Evolutionary conservation across 331 rosid genomes (phyloP).

Genomic region (Erythrophleum ivorense): DNA sequence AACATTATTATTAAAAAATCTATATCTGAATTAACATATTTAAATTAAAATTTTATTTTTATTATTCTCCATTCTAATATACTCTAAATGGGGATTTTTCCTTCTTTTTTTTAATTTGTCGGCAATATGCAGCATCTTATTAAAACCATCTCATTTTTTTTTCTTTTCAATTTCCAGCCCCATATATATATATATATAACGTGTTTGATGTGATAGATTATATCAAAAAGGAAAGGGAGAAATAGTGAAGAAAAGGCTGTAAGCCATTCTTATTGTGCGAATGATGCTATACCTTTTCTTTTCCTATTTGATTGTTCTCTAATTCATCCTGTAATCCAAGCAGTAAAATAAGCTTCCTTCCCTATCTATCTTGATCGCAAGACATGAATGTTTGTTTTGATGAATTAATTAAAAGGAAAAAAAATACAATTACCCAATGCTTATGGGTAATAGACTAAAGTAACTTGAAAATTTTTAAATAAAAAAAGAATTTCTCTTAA

Average conservation of each 20-base stretch:
- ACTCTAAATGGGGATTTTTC: too few species aligned
- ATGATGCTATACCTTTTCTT: constrained; percentile 29
- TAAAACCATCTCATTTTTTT: not conserved
- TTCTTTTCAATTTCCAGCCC: constrained; percentile 1
- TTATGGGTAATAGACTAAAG: not conserved
- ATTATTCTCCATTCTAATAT: too few species aligned
- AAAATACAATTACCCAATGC: not conserved
- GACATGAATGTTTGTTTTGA: not conserved
- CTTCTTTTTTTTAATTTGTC: too few species aligned
- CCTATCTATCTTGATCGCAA: not conserved
- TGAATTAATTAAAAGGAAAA: not conserved
- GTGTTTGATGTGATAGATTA: constrained; percentile 9
- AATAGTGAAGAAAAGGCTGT: constrained; percentile 38
- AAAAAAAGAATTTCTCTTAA: too few species aligned
- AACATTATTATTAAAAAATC: too few species aligned
- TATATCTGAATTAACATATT: too few species aligned
- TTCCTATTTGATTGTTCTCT: not conserved
- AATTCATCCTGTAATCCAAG: too few species aligned
- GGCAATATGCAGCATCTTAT: too few species aligned
- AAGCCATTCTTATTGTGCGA: constrained; percentile 32
- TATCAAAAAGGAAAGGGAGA: constrained; percentile 27
- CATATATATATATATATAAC: not conserved
- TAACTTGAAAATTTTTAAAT: not conserved
- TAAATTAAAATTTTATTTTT: too few species aligned
- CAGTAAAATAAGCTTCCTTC: not conserved